These are phyloP conservation scores for Saturnispora besseyi DNA, from an alignment of 805 yeast genomes.

Conservation along the genomic window DNA sequence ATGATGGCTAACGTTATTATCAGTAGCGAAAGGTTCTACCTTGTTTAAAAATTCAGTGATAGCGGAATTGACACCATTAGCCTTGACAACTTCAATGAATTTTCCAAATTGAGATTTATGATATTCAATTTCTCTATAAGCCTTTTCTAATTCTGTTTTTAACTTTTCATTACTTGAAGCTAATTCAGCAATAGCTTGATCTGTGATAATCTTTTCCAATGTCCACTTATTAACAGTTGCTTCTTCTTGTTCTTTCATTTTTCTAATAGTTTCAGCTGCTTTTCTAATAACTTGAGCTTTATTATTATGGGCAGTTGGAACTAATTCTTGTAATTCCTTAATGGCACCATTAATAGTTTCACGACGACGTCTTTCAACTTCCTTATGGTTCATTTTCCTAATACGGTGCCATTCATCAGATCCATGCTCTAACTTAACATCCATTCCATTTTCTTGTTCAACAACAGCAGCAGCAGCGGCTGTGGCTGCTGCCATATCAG, in stretches of 20 bases:
- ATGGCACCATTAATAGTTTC: slow-evolving; percentile 86
- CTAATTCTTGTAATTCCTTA: slow-evolving; percentile 61
- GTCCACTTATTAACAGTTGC: slow-evolving; percentile 92
- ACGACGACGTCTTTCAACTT: slow-evolving; percentile 88
- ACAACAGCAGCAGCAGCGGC: neutral
- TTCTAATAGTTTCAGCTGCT: slow-evolving; percentile 84
- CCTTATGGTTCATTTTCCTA: slow-evolving; percentile 87
- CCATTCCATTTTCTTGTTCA: neutral
- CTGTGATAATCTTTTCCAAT: slow-evolving; percentile 81
- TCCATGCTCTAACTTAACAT: slow-evolving; percentile 30
- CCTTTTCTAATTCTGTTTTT: slow-evolving; percentile 80
- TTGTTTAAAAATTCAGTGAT: slow-evolving; percentile 8
- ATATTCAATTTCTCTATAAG: slow-evolving; percentile 84
- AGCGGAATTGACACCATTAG: slow-evolving; percentile 11
- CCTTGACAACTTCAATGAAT: slow-evolving; percentile 9
- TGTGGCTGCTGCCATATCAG: slow-evolving; percentile 11
- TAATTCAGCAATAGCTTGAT: slow-evolving; percentile 83
- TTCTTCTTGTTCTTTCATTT: slow-evolving; percentile 83
- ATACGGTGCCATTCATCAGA: slow-evolving; percentile 75
- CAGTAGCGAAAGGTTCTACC: neutral
- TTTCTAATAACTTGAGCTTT: slow-evolving; percentile 83
- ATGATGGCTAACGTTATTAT: neutral
- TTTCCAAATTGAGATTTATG: slow-evolving; percentile 46
- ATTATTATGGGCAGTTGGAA: slow-evolving; percentile 79
- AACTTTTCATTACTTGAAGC: slow-evolving; percentile 79